Conservation (phyloP, 1,284 basidiomycete species). For the Volvariella volvacea region DNA sequence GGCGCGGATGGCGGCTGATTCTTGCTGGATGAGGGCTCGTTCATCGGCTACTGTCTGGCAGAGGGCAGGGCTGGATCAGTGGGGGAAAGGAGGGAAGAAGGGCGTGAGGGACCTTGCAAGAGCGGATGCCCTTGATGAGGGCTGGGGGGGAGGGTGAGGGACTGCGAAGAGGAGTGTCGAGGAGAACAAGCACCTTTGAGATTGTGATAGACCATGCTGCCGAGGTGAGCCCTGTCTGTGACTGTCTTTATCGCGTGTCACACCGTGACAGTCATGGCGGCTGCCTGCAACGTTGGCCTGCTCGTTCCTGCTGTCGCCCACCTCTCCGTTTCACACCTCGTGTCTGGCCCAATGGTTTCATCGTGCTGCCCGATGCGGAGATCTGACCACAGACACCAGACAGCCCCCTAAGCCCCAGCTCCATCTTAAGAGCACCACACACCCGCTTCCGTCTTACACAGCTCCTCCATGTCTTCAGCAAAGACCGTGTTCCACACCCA, state of each 20-base stretch:
- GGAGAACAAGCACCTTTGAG: slow-evolving; percentile 64
- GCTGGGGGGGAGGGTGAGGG: slow-evolving; percentile 43
- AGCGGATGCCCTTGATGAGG: slow-evolving; percentile 90
- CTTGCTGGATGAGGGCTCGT: slow-evolving; percentile 94
- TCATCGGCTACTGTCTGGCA: slow-evolving; percentile 95
- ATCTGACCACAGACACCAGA: no score
- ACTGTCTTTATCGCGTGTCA: background rate
- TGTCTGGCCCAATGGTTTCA: no score
- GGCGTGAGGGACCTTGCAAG: slow-evolving; percentile 68
- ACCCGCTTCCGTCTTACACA: no score
- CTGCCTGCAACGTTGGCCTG: background rate
- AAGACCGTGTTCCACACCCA: no score
- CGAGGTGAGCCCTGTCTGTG: slow-evolving; percentile 8
- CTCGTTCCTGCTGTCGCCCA: background rate
- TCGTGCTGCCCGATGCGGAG: no score
- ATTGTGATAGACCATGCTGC: slow-evolving; percentile 78
- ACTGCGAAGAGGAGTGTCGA: slow-evolving; percentile 6
- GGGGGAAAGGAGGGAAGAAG: slow-evolving; percentile 8
- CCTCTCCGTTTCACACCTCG: no score
- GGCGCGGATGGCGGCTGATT: slow-evolving; percentile 95
- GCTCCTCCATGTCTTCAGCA: no score
- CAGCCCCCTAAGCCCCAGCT: no score
- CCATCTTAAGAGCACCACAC: no score
- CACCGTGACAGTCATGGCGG: background rate
- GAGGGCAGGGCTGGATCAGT: slow-evolving; percentile 12